Base-by-base conservation (phyloP, 1,139 yeast species). In the Pichia norvegensis region DNA sequence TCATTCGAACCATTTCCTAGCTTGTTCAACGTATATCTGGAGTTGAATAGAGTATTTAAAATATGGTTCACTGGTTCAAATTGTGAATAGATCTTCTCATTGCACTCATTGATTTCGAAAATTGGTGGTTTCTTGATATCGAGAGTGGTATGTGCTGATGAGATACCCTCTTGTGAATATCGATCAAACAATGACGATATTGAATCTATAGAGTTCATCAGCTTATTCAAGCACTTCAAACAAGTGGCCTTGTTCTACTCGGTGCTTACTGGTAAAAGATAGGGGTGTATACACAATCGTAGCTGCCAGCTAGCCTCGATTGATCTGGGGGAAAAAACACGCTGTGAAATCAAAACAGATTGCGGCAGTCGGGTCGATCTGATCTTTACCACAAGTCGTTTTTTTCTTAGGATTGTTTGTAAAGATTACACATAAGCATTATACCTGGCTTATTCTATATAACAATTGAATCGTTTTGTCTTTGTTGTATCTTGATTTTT, bases 401-500 rank as follows among this genome's bases (percentile, higher is more conserved):
- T 23, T 6, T 9, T 23, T 9, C 25, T 23, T 9, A 23, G 9
- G 9, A 23, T 23, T 11, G 31, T 27, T 27, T 3, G 4, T 13
- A 27, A 13, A 31, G 7, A 8, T 31, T 31, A 31, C 20, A 4
- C 10, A 16, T 6, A 8, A 29, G 29, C 10, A 25, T 25, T 25
- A 25, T 7, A 25, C 29, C 29, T 25, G n/a, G n/a, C n/a, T n/a
- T n/a, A 16, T 10, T 16, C 13, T 31, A 31, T 10, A 35, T 35
- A 35, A 13, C 22, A 11, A 35, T 19, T 9, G 37, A 9, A 35
- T 16, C 19, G 16, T 17, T 19, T 35, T 35, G 37, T 10, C 37
- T 8, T 19, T 47, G 38, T 14, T 38, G 38, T 51, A 72, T 72
- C 73, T 76, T 85, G 57, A n/a, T 11, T n/a, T 48, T 33, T 9